These are phyloP conservation scores for Theileria parva DNA, from an alignment of 169 alveolate species.

Conservation along the genomic window DNA sequence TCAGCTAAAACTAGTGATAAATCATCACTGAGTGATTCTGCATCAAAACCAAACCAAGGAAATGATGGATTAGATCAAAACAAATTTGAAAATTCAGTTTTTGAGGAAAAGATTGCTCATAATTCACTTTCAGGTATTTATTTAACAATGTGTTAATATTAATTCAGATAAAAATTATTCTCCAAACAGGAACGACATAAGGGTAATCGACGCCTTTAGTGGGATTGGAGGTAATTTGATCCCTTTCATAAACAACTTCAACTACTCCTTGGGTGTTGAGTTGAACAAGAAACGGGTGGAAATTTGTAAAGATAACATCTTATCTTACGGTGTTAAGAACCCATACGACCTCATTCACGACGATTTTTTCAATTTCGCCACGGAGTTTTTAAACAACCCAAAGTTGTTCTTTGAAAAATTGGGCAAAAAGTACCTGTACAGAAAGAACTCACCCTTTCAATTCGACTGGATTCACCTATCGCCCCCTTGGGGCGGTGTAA, in stretches of 20 bases:
- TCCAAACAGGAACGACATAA: background rate
- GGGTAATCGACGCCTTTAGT: constrained; percentile 39
- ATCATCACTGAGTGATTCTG: background rate
- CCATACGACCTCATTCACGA: constrained; percentile 30
- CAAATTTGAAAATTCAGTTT: background rate
- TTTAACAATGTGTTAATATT: no score
- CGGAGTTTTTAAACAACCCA: constrained; percentile 37
- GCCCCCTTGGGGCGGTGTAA: constrained; percentile 69
- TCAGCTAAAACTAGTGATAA: background rate
- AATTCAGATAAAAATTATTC: background rate
- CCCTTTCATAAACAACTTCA: constrained; percentile 30
- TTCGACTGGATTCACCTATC: constrained; percentile 49
- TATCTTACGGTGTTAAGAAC: constrained; percentile 27
- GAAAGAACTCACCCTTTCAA: constrained; percentile 12
- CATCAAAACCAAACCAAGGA: background rate
- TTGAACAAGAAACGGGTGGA: constrained; percentile 25
- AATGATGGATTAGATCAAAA: background rate
- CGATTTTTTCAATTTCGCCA: constrained; percentile 34
- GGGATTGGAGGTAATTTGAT: constrained; percentile 66
- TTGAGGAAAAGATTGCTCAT: background rate
- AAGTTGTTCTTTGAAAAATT: constrained; percentile 9
- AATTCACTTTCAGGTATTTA: background rate
- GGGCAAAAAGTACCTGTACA: constrained; percentile 24
- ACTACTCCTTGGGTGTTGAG: constrained; percentile 56
- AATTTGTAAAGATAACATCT: constrained; percentile 40